Conservation (phyloP, 768 basidiomycete genomes). For the Termitomyces heimii region DNA sequence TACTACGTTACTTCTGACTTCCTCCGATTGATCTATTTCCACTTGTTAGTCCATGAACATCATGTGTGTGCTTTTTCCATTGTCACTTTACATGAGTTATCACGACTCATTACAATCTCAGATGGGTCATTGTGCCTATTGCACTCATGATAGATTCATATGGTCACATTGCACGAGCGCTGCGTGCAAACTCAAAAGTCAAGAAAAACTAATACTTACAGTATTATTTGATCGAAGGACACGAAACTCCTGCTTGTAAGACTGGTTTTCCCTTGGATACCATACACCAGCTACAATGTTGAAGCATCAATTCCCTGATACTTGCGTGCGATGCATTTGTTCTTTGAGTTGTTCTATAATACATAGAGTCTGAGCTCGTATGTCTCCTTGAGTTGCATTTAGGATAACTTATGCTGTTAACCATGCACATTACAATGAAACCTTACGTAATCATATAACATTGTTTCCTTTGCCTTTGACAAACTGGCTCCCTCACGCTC, state of each 20-base stretch:
- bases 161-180: conserved; percentile 53
- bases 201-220: conserved; percentile 24
- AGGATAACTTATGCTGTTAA: too few relatives aligned
- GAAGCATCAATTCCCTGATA: not conserved
- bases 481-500: conserved; percentile 17
- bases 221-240: not conserved
- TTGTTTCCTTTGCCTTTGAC: not conserved
- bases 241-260: not conserved
- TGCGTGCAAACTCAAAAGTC: conserved; percentile 34
- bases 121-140: conserved; percentile 77
- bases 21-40: not conserved
- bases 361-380: not conserved
- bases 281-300: not conserved
- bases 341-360: not conserved
- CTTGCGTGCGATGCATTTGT: not conserved
- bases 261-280: not conserved
- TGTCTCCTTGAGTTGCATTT: not conserved
- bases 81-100: not conserved
- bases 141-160: conserved; percentile 80
- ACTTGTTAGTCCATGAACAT: conserved; percentile 66
- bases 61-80: conserved; percentile 43
- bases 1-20: not conserved
- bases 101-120: conserved; percentile 20
- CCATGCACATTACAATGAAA: not conserved
- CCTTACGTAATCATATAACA: not conserved